Conservation (phyloP, 345 rosid genomes). For the Aquilaria sinensis region DNA sequence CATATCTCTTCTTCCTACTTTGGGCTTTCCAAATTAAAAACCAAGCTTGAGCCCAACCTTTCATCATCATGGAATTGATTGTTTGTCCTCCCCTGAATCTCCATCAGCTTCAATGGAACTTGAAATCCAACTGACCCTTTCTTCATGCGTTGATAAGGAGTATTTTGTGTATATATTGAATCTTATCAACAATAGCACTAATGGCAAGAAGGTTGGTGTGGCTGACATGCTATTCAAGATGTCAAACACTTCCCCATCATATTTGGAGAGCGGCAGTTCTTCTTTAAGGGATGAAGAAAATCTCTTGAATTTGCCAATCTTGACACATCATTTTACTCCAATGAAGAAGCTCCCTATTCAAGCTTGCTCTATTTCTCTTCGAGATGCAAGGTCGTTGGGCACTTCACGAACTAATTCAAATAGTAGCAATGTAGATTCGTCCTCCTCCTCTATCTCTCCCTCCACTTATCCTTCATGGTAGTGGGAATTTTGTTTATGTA, state of each 20-base stretch:
- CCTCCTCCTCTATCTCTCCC: slow-evolving; percentile 62
- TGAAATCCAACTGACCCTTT: slow-evolving; percentile 9
- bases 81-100: slow-evolving; percentile 21
- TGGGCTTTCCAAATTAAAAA: slow-evolving; percentile 8
- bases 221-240: slow-evolving; percentile 66
- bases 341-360: slow-evolving; percentile 78
- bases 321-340: slow-evolving; percentile 69
- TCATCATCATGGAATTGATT: slow-evolving; percentile 18
- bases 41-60: slow-evolving; percentile 18
- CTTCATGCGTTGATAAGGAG: slow-evolving; percentile 7
- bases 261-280: slow-evolving; percentile 37
- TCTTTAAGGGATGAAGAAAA: slow-evolving; percentile 7
- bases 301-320: slow-evolving; percentile 5
- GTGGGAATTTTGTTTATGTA: slow-evolving; percentile 1
- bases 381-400: slow-evolving; percentile 42
- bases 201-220: slow-evolving; percentile 14
- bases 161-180: slow-evolving; percentile 71
- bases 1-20: slow-evolving; percentile 12
- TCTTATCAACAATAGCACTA: slow-evolving; percentile 61
- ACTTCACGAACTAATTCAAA: slow-evolving; percentile 54
- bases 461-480: slow-evolving; percentile 93
- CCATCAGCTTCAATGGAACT: slow-evolving; percentile 23
- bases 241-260: slow-evolving; percentile 74
- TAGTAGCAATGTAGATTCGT: slow-evolving; percentile 43
- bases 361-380: slow-evolving; percentile 69